Evolutionary conservation across 805 yeast genomes (phyloP).

Genomic region (Yamadazyma paraphyllophila): DNA sequence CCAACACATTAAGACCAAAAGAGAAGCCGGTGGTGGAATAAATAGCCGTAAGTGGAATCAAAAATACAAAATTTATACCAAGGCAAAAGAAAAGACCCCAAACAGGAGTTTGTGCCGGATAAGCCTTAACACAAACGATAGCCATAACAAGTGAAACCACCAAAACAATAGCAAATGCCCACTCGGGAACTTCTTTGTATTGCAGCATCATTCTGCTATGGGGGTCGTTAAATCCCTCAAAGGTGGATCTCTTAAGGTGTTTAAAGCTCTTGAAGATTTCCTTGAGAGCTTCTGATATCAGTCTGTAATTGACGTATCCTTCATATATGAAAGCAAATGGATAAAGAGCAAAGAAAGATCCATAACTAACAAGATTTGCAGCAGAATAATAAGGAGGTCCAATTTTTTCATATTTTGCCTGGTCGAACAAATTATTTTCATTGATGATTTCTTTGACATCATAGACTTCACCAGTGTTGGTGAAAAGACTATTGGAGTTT

Average conservation of each 20-base stretch:
- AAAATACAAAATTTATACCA: slow-evolving; percentile 48
- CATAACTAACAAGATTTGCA: slow-evolving; percentile 23
- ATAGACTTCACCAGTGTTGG: slow-evolving; percentile 24
- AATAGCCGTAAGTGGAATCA: slow-evolving; percentile 60
- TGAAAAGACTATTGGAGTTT: slow-evolving; percentile 20
- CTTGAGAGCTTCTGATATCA: slow-evolving; percentile 34
- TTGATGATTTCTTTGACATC: slow-evolving; percentile 33
- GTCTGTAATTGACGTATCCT: slow-evolving; percentile 31
- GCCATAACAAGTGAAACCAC: slow-evolving; percentile 43
- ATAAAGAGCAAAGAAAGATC: slow-evolving; percentile 44
- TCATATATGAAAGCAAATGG: slow-evolving; percentile 55
- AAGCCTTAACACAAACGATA: slow-evolving; percentile 43
- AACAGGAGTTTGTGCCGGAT: slow-evolving; percentile 55
- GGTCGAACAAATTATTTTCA: slow-evolving; percentile 27
- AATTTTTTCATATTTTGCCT: slow-evolving; percentile 16
- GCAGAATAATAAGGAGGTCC: slow-evolving; percentile 28
- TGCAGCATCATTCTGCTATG: slow-evolving; percentile 55
- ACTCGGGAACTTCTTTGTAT: slow-evolving; percentile 69
- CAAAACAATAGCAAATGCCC: slow-evolving; percentile 56
- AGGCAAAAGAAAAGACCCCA: slow-evolving; percentile 61
- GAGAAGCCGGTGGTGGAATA: slow-evolving; percentile 59
- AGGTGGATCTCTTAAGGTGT: slow-evolving; percentile 13
- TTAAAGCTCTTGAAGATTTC: slow-evolving; percentile 18
- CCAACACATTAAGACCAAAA: slow-evolving; percentile 58
- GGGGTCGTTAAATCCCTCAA: slow-evolving; percentile 42